These are phyloP conservation scores for Alternaria metachromatica DNA, from an alignment of 2,329 filamentous ascomycete genomes.

Conservation along the genomic window DNA sequence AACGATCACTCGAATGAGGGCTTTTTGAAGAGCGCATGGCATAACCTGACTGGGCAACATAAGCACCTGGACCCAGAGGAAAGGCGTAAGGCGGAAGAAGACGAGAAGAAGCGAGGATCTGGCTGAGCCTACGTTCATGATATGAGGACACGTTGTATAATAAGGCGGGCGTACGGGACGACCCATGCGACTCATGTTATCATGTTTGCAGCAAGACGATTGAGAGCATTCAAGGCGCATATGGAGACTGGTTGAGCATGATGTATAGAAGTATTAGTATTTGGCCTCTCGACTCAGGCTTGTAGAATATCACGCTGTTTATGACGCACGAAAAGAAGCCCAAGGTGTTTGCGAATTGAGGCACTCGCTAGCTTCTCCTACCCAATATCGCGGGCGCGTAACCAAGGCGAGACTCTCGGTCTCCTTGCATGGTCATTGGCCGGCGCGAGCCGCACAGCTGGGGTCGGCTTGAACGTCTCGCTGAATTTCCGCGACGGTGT, in stretches of 20 bases:
- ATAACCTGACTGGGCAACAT: constrained; percentile 81
- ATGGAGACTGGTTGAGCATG: constrained; percentile 11
- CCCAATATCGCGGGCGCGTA: constrained; percentile 37
- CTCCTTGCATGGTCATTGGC: constrained; percentile 25
- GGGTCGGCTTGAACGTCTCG: constrained; percentile 32
- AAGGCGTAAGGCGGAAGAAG: constrained; percentile 44
- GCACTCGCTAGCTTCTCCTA: constrained; percentile 4
- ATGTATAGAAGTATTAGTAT: constrained; percentile 31
- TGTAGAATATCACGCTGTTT: constrained; percentile 26
- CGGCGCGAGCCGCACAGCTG: constrained; percentile 28
- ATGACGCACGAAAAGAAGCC: not conserved
- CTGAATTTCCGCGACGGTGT: constrained; percentile 31
- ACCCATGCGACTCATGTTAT: constrained; percentile 4
- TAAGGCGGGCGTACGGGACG: constrained; percentile 16
- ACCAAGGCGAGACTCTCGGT: constrained; percentile 24
- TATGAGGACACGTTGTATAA: constrained; percentile 12
- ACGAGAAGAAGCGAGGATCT: constrained; percentile 43
- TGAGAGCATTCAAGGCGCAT: constrained; percentile 42
- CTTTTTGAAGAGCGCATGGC: constrained; percentile 92
- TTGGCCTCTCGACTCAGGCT: constrained; percentile 46
- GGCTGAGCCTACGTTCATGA: constrained; percentile 33
- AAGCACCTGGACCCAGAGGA: constrained; percentile 29
- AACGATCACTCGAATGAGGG: constrained; percentile 76
- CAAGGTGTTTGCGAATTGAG: not conserved
- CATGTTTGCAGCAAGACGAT: constrained; percentile 20